phyloP scores from a whole-genome alignment of 306 rosid genomes.

The Sindora glabra region DNA sequence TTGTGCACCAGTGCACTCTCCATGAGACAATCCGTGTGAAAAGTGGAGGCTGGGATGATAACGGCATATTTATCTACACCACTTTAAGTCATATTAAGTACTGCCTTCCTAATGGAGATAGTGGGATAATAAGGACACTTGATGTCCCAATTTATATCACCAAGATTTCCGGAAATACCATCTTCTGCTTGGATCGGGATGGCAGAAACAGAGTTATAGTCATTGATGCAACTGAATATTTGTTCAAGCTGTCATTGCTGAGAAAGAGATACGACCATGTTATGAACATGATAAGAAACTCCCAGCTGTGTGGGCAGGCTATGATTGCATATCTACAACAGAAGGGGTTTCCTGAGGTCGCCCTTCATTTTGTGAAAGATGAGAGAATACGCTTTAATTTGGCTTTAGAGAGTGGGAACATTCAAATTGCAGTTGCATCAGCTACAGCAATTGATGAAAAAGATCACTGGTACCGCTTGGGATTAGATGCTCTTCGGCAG shows the following conservation, averaged over 20 bases:
- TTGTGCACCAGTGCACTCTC: conserved; percentile 88
- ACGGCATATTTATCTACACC: conserved; percentile 82
- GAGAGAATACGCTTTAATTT: conserved; percentile 81
- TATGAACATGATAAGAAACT: conserved; percentile 84
- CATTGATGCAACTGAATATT: conserved; percentile 80
- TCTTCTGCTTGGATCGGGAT: conserved; percentile 90
- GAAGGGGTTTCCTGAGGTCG: conserved; percentile 93
- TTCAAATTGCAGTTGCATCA: conserved; percentile 87
- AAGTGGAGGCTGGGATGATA: conserved; percentile 97
- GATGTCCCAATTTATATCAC: conserved; percentile 89
- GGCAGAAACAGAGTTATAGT: conserved; percentile 65
- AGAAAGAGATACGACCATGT: conserved; percentile 78
- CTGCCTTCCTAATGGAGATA: conserved; percentile 88
- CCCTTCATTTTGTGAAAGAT: conserved; percentile 93
- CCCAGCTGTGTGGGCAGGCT: conserved; percentile 97
- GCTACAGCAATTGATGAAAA: conserved; percentile 92
- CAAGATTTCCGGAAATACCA: conserved; percentile 65
- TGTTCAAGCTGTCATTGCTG: conserved; percentile 71
- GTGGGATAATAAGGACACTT: conserved; percentile 81
- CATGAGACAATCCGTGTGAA: conserved; percentile 96
- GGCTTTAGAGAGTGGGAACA: conserved; percentile 94
- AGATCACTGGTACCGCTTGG: conserved; percentile 89
- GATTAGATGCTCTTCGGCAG: conserved; percentile 93
- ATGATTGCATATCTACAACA: conserved; percentile 92
- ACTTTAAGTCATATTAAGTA: conserved; percentile 85